These are phyloP conservation scores for Pythium brachiatum DNA, from an alignment of 352 stramenopile genomes.

Conservation along the genomic window DNA sequence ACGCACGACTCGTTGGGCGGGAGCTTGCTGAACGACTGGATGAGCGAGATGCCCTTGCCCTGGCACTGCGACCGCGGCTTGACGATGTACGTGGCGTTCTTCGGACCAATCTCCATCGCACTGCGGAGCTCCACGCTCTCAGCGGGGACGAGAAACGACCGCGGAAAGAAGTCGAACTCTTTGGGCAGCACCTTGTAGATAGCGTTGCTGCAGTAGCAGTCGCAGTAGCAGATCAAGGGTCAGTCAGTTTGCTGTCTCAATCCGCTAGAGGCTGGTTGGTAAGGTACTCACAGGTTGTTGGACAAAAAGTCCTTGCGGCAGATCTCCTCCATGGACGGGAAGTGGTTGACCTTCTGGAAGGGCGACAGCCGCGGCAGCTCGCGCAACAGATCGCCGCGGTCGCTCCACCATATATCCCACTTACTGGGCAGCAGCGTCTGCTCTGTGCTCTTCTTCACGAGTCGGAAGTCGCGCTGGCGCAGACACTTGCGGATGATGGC, in stretches of 20 bases:
- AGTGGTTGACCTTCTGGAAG: conserved; percentile 56
- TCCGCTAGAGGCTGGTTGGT: no score
- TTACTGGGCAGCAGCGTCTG: conserved; percentile 19
- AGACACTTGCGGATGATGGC: conserved; percentile 44
- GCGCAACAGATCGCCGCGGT: conserved; percentile 41
- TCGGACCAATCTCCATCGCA: conserved; percentile 32
- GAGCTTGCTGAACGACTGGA: conserved; percentile 37
- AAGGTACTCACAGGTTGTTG: conserved; percentile 40
- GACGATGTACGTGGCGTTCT: conserved; percentile 42
- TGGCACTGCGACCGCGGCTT: conserved; percentile 43
- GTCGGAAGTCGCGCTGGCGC: conserved; percentile 35
- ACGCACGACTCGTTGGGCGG: conserved; percentile 36
- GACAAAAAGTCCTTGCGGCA: conserved; percentile 53
- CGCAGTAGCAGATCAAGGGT: background rate
- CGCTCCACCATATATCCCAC: conserved; percentile 56
- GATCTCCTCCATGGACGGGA: conserved; percentile 57
- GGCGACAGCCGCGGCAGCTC: conserved; percentile 38
- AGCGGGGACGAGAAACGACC: conserved; percentile 37
- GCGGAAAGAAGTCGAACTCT: conserved; percentile 42
- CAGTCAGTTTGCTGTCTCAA: background rate
- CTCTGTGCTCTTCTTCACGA: conserved; percentile 34
- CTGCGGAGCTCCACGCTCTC: conserved; percentile 35
- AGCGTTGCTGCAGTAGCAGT: conserved; percentile 31
- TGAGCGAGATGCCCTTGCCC: conserved; percentile 42
- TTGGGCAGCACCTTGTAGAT: conserved; percentile 37